These are phyloP conservation scores for Candida maesae DNA, from an alignment of 805 yeast genomes.

Conservation along the genomic window DNA sequence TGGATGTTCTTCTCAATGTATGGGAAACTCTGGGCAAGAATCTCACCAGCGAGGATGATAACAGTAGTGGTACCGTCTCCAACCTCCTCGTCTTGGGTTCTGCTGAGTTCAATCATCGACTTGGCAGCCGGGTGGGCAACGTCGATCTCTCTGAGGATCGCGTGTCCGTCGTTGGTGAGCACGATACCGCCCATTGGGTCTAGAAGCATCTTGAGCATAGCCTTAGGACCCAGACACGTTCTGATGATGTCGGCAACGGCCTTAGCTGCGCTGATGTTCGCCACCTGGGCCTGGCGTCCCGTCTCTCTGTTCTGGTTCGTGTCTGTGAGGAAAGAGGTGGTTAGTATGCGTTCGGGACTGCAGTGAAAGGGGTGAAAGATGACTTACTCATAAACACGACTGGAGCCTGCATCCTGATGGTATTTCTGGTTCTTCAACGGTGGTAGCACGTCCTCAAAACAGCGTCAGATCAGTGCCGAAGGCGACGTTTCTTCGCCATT, in stretches of 20 bases:
- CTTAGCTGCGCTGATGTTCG: slow-evolving; percentile 98
- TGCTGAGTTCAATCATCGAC: slow-evolving; percentile 92
- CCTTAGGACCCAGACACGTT: slow-evolving; percentile 98
- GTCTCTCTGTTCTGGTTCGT: slow-evolving; percentile 90
- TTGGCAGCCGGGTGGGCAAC: slow-evolving; percentile 99
- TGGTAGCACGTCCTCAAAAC: too few species aligned
- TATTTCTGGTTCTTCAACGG: neutral
- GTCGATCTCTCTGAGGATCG: slow-evolving; percentile 94
- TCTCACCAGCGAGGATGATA: slow-evolving; percentile 94
- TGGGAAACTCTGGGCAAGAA: slow-evolving; percentile 91
- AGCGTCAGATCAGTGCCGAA: too few species aligned
- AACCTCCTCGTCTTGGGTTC: slow-evolving; percentile 98
- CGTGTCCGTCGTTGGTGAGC: slow-evolving; percentile 97
- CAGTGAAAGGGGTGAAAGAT: neutral
- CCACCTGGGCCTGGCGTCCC: slow-evolving; percentile 95
- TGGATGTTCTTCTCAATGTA: slow-evolving; percentile 93
- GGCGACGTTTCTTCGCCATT: neutral
- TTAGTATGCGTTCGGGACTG: slow-evolving; percentile 4
- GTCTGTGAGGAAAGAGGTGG: slow-evolving; percentile 30
- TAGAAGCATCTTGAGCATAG: slow-evolving; percentile 95
- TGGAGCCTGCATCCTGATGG: slow-evolving; percentile 66
- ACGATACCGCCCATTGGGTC: slow-evolving; percentile 96
- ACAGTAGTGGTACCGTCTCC: slow-evolving; percentile 99
- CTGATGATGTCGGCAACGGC: slow-evolving; percentile 97
- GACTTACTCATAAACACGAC: slow-evolving; percentile 65